Evolutionary conservation across 495 filamentous ascomycete genomes (phyloP), one percentile per base, ranked within the genome.

Genomic region (Delitschia confertaspora): DNA sequence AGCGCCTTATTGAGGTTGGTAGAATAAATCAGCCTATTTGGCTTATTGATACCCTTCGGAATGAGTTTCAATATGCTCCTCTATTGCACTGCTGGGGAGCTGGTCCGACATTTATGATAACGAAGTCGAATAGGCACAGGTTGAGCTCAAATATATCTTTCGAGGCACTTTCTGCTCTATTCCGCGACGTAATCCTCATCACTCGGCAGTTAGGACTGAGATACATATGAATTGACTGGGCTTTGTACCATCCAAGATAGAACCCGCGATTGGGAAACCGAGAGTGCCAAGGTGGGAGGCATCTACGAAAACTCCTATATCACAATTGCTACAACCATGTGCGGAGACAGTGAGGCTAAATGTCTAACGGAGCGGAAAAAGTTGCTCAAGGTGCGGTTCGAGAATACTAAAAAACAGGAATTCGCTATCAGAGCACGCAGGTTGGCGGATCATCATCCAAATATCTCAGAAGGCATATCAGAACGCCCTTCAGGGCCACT

Each of bases 71-170:
- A 25, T 55, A 55, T 30, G 41, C 42, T 4, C 20, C 46, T 5
- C 37, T 55, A 6, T 40, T 24, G 2, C 51, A 55, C 14, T 50
- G 51, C 25, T 55, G 51, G 51, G 46, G 46, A 9, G n/a, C 40
- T 14, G 27, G 30, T 18, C 13, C 29, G 11, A 19, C 21, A 27
- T n/a, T 45, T n/a, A 25, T 8, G 16, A n/a, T 22, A 18, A 17
- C 31, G 8, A 44, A 44, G 19, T 21, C 31, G 4, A 24, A 17
- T 13, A 13, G 20, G 34, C 20, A 35, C 13, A 35, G 42, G 21
- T 25, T 46, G 8, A 14, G 21, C 6, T 29, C 19, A 11, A 51
- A 46, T 16, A 46, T 46, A n/a, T 9, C 18, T n/a, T 38, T 22
- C 25, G 37, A 42, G 14, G 13, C 11, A 9, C 21, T 42, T 6